Evolutionary conservation across 768 basidiomycete genomes (phyloP), one percentile per base, ranked within the genome.

Genomic region (Russula ochroleuca): DNA sequence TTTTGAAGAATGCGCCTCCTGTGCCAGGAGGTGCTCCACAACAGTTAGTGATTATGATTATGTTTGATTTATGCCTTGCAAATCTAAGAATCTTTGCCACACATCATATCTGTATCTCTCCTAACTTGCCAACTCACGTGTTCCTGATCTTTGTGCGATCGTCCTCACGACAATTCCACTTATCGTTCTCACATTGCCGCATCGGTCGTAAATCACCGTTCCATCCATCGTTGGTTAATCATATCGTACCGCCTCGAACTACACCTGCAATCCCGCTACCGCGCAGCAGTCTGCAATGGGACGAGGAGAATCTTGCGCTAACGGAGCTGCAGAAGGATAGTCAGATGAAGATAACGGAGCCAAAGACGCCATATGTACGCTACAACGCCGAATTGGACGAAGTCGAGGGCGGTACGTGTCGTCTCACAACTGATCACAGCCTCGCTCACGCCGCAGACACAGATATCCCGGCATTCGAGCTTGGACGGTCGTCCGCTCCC

Each of bases 291-390:
- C 72, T 97, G 70, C 90, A 92, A 72, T 98, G 94, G 94, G 95
- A 98, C 72, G 94, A 98, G 71, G 91, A 85, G 73, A 98, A 97
- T 72, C 80, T 98, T 40, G 91, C 92, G 28, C 75, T 91, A 70
- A 97, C 94, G 1, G 94, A 98, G 75, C 86, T 93, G 68, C 85
- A 90, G 80, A 96, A 96, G 75, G 94, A 96, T 71, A 94, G 92
- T 67, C 78, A 94, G 72, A 98, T 97, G 94, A 98, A 97, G 84
- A 98, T 98, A 71, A 94, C 92, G 2, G 94, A 98, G 71, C 94
- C 94, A 58, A 98, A 98, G 82, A 98, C 94, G 11, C 94, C 94
- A 2, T 98, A 90, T 75, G 94, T 98, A 59, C 81, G 92, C 68
- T 95, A 94, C 75, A 90, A 94, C 70, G 82, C 91, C 3, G 87